Conservation (phyloP, 1,139 yeast genomes). For the Sugiyamaella japonica region DNA sequence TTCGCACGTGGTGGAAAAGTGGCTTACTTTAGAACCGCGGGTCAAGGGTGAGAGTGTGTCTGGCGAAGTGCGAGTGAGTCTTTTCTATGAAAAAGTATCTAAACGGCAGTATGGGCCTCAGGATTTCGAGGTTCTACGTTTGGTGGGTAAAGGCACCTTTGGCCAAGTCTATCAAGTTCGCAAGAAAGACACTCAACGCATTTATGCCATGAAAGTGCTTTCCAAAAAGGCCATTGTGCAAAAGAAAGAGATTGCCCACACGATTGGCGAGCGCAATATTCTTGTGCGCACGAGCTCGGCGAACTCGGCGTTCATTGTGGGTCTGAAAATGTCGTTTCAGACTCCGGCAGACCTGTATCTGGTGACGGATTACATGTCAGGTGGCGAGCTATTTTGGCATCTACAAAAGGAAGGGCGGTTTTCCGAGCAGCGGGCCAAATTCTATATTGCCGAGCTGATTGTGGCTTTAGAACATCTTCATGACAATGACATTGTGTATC, state of each 20-base stretch:
- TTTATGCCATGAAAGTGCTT: constrained; percentile 95
- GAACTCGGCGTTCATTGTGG: constrained; percentile 88
- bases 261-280: constrained; percentile 94
- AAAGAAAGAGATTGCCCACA: constrained; percentile 96
- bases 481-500: constrained; percentile 87
- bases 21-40: constrained; percentile 76
- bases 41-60: constrained; percentile 72
- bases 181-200: constrained; percentile 81
- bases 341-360: constrained; percentile 88
- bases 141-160: constrained; percentile 94
- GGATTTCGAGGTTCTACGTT: constrained; percentile 85
- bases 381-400: constrained; percentile 98
- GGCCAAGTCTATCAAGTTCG: constrained; percentile 97
- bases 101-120: constrained; percentile 86
- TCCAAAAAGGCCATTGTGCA: constrained; percentile 92
- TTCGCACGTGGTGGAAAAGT: constrained; percentile 50
- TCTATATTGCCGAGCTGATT: constrained; percentile 92
- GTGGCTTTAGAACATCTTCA: constrained; percentile 90
- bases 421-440: constrained; percentile 88
- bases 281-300: constrained; percentile 82
- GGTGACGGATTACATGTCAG: constrained; percentile 97
- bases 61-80: constrained; percentile 73
- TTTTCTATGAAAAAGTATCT: constrained; percentile 69
- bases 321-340: constrained; percentile 92
- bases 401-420: constrained; percentile 94